Evolutionary conservation across 148 eudicot species (phyloP).

Genomic region (Vaccinium vitisidaea): DNA sequence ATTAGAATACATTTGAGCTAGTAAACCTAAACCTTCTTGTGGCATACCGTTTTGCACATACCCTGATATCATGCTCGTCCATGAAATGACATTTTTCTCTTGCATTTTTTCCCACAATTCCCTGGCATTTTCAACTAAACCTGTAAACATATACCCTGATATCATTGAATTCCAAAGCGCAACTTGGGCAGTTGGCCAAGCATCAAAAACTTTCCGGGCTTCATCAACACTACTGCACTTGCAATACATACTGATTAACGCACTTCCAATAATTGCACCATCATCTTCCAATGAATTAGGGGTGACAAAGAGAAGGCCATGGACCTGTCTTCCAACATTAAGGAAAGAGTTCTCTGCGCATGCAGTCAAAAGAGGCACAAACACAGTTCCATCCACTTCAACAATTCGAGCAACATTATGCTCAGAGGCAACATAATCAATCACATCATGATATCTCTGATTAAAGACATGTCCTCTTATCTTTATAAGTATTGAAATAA

Average conservation of each 20-base stretch:
- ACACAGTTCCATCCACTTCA: slow-evolving; percentile 24
- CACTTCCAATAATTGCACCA: slow-evolving; percentile 25
- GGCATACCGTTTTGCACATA: slow-evolving; percentile 31
- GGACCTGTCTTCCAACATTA: slow-evolving; percentile 35
- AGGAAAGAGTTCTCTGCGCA: slow-evolving; percentile 27
- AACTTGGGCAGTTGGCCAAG: slow-evolving; percentile 11
- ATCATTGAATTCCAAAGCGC: slow-evolving; percentile 33
- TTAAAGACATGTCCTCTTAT: slow-evolving; percentile 34
- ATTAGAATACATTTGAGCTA: slow-evolving; percentile 24
- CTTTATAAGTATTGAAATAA: slow-evolving; percentile 24
- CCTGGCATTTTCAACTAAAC: slow-evolving; percentile 30
- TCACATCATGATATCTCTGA: slow-evolving; percentile 19
- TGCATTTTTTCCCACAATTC: slow-evolving; percentile 30
- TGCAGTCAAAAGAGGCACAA: slow-evolving; percentile 29
- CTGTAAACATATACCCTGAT: slow-evolving; percentile 27
- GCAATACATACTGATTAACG: slow-evolving; percentile 37
- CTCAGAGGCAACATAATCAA: slow-evolving; percentile 18
- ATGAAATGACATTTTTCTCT: slow-evolving; percentile 31
- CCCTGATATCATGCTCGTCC: slow-evolving; percentile 36
- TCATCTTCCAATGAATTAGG: slow-evolving; percentile 16
- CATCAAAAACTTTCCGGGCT: slow-evolving; percentile 32
- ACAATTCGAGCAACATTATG: slow-evolving; percentile 19
- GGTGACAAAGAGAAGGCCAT: slow-evolving; percentile 21
- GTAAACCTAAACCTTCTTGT: slow-evolving; percentile 30
- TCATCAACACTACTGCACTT: slow-evolving; percentile 27